Conservation (phyloP, 352 stramenopile genomes). For the Pythium dissimile region DNA sequence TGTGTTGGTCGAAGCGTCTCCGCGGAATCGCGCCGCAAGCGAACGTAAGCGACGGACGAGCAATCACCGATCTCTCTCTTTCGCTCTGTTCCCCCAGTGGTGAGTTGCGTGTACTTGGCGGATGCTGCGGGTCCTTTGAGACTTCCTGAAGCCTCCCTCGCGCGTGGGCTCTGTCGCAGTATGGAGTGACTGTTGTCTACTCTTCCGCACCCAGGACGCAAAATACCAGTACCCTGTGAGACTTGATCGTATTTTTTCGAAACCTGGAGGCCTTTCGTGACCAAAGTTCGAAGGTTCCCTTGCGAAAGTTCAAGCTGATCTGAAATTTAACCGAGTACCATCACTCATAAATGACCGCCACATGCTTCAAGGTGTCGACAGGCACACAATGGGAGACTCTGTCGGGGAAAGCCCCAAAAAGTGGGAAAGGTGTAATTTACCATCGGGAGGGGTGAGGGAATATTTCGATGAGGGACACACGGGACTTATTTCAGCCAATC, state of each 20-base stretch:
- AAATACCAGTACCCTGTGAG: conserved; percentile 19
- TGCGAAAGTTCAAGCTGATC: conserved; percentile 28
- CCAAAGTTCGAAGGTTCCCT: conserved; percentile 29
- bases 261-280: conserved; percentile 17
- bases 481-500: conserved; percentile 7
- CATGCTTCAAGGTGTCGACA: conserved; percentile 17
- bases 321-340: conserved; percentile 27
- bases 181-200: conserved; percentile 19
- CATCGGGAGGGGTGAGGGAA: conserved; percentile 21
- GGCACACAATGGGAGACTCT: not conserved
- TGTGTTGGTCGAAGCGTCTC: not conserved
- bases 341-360: conserved; percentile 24
- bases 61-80: no score
- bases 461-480: conserved; percentile 1
- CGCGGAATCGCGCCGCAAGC: not conserved
- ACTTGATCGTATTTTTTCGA: conserved; percentile 27
- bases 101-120: not conserved
- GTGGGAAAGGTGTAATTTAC: conserved; percentile 19
- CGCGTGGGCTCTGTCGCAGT: conserved; percentile 15
- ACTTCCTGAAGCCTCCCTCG: not conserved
- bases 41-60: no score
- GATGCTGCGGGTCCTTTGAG: not conserved
- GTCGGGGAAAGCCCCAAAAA: not conserved
- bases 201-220: conserved; percentile 20
- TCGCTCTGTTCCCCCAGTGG: not conserved